Conservation (phyloP, 495 filamentous ascomycete genomes). For the Penicillium cataractarum region DNA sequence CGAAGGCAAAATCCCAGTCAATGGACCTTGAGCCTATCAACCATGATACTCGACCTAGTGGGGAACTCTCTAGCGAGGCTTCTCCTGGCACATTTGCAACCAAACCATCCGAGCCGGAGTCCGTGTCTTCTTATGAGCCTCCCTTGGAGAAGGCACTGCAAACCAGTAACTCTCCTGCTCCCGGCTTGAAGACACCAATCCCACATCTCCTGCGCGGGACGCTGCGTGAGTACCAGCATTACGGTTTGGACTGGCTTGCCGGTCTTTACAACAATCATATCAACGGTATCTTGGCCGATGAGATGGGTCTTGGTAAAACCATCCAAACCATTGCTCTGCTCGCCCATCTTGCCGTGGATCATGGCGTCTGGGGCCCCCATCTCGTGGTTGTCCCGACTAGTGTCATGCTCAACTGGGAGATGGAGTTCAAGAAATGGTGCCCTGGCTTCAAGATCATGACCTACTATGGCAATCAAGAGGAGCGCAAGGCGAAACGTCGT, state of each 20-base stretch:
- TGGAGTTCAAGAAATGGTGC: constrained; percentile 99
- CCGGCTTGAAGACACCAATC: constrained; percentile 68
- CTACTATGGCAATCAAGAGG: constrained; percentile 93
- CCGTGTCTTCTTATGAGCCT: constrained; percentile 60
- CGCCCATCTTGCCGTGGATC: constrained; percentile 88
- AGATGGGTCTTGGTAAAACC: constrained; percentile 99
- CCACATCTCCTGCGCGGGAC: constrained; percentile 90
- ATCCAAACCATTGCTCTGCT: constrained; percentile 97
- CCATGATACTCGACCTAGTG: constrained; percentile 31
- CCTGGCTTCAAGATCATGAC: constrained; percentile 98
- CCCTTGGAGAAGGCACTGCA: constrained; percentile 40
- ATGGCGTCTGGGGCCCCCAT: constrained; percentile 95
- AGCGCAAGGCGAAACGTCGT: constrained; percentile 84
- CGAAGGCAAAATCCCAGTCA: constrained; percentile 18
- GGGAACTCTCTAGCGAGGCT: constrained; percentile 46
- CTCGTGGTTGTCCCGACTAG: constrained; percentile 96
- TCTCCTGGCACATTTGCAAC: constrained; percentile 67
- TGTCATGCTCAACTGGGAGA: constrained; percentile 99
- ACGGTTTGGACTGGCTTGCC: constrained; percentile 95
- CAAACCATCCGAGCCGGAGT: constrained; percentile 70
- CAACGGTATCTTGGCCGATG: constrained; percentile 98
- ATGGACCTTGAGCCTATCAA: constrained; percentile 16
- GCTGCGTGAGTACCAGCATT: constrained; percentile 95
- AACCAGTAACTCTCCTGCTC: constrained; percentile 36
- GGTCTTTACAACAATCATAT: constrained; percentile 88